Evolutionary conservation across 805 yeast genomes (phyloP), one percentile per base, ranked within the genome.

Genomic region (Candida krabiensis): DNA sequence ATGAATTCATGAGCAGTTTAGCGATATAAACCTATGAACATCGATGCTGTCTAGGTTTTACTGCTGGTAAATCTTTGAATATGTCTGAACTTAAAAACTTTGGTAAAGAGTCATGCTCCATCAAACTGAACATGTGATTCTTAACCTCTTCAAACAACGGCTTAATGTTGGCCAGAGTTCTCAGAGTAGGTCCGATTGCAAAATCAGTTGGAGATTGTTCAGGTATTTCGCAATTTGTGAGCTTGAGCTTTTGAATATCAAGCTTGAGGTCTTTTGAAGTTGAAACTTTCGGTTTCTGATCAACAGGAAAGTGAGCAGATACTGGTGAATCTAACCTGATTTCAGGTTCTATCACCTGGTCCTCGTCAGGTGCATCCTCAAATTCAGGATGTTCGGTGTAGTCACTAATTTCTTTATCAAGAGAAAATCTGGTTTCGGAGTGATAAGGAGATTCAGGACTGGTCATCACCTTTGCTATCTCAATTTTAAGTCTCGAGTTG

Each of bases 61-160:
- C 40, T 3, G 40, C 41, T 4, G 52, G 46, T 7, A 68, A 63
- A 24, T 64, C 69, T 31, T 49, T 56, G 37, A 63, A 65, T 4
- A 63, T 45, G 4, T 64, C 65, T 0, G 80, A 73, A 8, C 53
- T 56, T 25, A 81, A 41, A 48, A 86, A 86, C 55, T 85, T 86
- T 3, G 85, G 85, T 27, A 83, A 69, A 6, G 93, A 83, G 61
- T 86, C 95, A 24, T 60, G 70, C 47, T 82, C 84, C 83, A 86
- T 79, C 60, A 86, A 60, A 28, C 67, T 62, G 48, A 72, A 73
- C 35, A 83, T 70, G 30, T 73, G 73, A 9, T 49, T 35, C n/a
- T 70, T 66, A 5, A 83, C 75, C 15, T 64, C 63, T n/a, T 69
- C 70, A 35, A 76, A 74, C 12, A 75, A 60, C 1, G 71, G 73